Base-by-base conservation (phyloP, 2,329 filamentous ascomycete genomes). In the Penicillium sp. region DNA sequence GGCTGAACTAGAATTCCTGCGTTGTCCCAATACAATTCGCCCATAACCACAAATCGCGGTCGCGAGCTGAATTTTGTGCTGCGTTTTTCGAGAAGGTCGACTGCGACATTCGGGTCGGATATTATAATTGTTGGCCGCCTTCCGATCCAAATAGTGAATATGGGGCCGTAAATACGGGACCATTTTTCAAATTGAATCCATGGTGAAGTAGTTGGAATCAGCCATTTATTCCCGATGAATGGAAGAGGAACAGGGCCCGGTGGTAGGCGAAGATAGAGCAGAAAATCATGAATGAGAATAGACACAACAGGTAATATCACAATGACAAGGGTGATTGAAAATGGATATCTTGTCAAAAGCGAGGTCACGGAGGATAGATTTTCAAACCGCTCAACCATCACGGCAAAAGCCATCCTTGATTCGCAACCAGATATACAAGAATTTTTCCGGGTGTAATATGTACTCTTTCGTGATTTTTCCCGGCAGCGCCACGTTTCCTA, bases 1-100 rank as follows among this genome's bases (percentile, higher is more conserved):
- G 77, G 77, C 61, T 81, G 78, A 5, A 81, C 78, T 18, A 82
- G 65, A 39, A 82, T 73, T 23, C 73, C 75, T 7, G 74, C 71
- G 33, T 74, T 75, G 42, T 66, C 65, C 36, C 68, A 71, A 16
- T 71, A 67, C n/a, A 72, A 60, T 33, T 74, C 71, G 6, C 67
- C 64, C 48, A 65, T 66, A 1, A 67, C 59, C 4, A 68, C 64
- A 29, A 67, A 64, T 1, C 66, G 61, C 9, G 72, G 69, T 3
- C 75, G 59, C 3, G 72, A 73, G 3, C 72, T 73, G 54, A 76
- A 77, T 21, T 71, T 69, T 31, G 55, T 60, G 2, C 73, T 72
- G 46, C 70, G 67, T 49, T 72, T 72, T 26, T 76, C 75, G 24
- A 73, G 68, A 14, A 77, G 62, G 34, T 74, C 73, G 28, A 66